These are phyloP conservation scores for Acanthamoeba healyi DNA, from an alignment of 208 protist genomes.

Conservation along the genomic window DNA sequence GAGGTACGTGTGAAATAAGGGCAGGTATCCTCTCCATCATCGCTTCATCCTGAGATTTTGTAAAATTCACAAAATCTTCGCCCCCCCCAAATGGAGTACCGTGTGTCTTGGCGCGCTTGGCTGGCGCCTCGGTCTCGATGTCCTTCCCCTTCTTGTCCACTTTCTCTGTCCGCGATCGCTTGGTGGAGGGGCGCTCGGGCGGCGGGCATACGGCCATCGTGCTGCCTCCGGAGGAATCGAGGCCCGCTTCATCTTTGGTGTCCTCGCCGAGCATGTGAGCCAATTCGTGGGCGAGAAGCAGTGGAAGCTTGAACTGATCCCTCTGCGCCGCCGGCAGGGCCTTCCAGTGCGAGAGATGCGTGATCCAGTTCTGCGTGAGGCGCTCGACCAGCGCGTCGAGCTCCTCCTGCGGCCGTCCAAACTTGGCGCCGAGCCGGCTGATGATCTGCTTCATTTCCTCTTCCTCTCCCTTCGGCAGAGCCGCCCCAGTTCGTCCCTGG, in stretches of 20 bases:
- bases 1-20: too few relatives aligned
- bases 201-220: neutral
- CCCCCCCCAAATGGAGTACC: neutral
- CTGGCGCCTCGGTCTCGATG: neutral
- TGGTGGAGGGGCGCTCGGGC: neutral
- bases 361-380: constrained; percentile 25
- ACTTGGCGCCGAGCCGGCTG: neutral
- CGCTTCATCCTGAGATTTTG: too few relatives aligned
- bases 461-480: neutral
- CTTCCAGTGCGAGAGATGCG: constrained; percentile 51
- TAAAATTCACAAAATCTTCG: neutral
- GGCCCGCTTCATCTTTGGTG: neutral
- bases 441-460: constrained; percentile 9
- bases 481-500: neutral
- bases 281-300: constrained; percentile 32
- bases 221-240: too few relatives aligned
- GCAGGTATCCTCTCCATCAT: too few relatives aligned
- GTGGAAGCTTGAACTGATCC: constrained; percentile 26
- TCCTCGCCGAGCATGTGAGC: neutral
- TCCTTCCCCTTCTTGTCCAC: constrained; percentile 10
- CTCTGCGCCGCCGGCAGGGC: neutral
- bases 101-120: neutral
- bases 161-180: neutral
- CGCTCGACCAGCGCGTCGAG: constrained; percentile 30
- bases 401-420: neutral